These are phyloP conservation scores for Zymoseptoria ardabiliae DNA, from an alignment of 2,329 filamentous ascomycete species.

Conservation along the genomic window DNA sequence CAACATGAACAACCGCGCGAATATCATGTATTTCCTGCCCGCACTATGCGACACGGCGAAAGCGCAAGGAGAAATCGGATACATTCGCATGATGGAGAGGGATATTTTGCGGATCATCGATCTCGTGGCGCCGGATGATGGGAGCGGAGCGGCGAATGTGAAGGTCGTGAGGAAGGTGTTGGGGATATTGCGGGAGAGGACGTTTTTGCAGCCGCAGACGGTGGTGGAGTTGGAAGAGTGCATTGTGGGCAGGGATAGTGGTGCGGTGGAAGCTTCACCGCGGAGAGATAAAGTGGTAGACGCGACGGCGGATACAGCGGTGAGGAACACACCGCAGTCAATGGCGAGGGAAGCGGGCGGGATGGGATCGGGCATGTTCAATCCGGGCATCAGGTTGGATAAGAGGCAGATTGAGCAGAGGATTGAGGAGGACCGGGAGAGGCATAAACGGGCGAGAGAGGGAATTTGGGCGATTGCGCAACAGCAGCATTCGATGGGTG, in stretches of 20 bases:
- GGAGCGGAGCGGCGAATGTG: constrained; percentile 84
- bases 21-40: constrained; percentile 99
- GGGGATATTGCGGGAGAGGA: constrained; percentile 50
- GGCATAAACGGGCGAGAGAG: constrained; percentile 86
- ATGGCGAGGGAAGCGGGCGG: constrained; percentile 11
- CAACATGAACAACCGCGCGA: constrained; percentile 93
- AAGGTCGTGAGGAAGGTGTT: constrained; percentile 71
- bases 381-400: constrained; percentile 50
- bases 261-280: constrained; percentile 8
- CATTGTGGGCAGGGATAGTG: constrained; percentile 64
- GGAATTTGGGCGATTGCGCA: constrained; percentile 76
- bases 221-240: constrained; percentile 75
- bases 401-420: constrained; percentile 89
- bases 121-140: constrained; percentile 78
- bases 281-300: not conserved
- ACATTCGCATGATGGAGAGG: constrained; percentile 88
- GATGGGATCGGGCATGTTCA: constrained; percentile 1
- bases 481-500: constrained; percentile 21
- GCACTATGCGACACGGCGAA: constrained; percentile 82
- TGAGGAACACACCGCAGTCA: constrained; percentile 19
- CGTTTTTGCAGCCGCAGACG: constrained; percentile 65
- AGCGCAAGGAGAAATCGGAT: constrained; percentile 68
- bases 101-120: constrained; percentile 90
- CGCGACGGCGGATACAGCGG: not conserved
- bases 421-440: constrained; percentile 91